Conservation (phyloP, 2,329 filamentous ascomycete genomes). For the Escovopsis sp. region DNA sequence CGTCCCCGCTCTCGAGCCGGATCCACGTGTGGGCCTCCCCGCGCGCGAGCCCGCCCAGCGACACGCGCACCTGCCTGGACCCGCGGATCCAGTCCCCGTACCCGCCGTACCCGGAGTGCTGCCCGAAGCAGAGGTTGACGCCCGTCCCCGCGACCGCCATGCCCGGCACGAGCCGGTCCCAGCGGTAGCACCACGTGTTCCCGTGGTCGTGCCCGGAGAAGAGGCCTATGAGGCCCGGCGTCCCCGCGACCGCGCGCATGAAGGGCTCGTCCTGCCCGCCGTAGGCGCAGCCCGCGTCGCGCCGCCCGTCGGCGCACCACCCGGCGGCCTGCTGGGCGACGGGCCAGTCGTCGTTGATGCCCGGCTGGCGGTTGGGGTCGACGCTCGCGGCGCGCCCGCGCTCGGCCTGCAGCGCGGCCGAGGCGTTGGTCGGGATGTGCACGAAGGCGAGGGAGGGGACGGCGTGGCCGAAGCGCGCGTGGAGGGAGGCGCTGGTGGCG, state of each 20-base stretch:
- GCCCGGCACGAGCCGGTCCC: constrained; percentile 23
- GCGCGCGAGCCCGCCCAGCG: constrained; percentile 23
- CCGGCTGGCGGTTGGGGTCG: constrained; percentile 24
- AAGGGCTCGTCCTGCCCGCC: constrained; percentile 43
- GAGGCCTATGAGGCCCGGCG: constrained; percentile 38
- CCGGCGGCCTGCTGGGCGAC: constrained; percentile 28
- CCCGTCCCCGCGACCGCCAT: constrained; percentile 26
- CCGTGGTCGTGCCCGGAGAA: constrained; percentile 56
- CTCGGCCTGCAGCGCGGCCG: constrained; percentile 22
- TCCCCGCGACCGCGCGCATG: constrained; percentile 44
- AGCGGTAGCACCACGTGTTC: constrained; percentile 41
- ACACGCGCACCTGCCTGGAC: constrained; percentile 37
- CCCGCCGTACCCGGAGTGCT: constrained; percentile 56
- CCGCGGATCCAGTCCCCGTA: constrained; percentile 52
- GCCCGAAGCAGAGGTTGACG: constrained; percentile 41
- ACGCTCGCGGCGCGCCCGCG: constrained; percentile 12
- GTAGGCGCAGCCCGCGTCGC: constrained; percentile 24
- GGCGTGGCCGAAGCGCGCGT: constrained; percentile 14
- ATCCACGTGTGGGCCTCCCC: constrained; percentile 44
- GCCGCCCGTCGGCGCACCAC: constrained; percentile 26
- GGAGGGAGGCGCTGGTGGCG: constrained; percentile 16
- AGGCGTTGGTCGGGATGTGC: constrained; percentile 32
- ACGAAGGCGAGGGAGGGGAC: constrained; percentile 35
- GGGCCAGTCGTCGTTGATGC: constrained; percentile 30
- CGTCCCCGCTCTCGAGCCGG: constrained; percentile 39